Evolutionary conservation across 495 filamentous ascomycete species (phyloP), one percentile per base, ranked within the genome.

Genomic region (Penicillium roqueforti): DNA sequence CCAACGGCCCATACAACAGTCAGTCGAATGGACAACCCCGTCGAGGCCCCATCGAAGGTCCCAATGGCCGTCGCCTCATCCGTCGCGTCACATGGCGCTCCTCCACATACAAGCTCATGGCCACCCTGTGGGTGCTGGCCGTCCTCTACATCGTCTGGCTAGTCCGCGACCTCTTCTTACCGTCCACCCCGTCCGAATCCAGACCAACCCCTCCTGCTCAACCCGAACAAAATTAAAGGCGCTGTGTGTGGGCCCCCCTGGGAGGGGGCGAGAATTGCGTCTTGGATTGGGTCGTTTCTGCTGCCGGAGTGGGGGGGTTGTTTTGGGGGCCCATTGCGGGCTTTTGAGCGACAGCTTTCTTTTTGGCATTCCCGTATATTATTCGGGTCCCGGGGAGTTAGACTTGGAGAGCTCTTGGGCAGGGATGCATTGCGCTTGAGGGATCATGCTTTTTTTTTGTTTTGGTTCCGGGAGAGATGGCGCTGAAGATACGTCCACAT

Each of bases 41-140:
- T 16, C 70, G 74, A 36, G 73, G 73, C 18, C 74, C 73, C 45
- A 77, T 77, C 59, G 73, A 76, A 53, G 72, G 72, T 13, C 74
- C 74, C 39, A 65, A 70, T 63, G 74, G 74, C 57, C 70, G 73
- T 28, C 67, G 71, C 43, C 58, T 77, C 36, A 71, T 72, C 57
- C 72, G 74, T n/a, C 67, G 74, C 55, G 72, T 77, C 66, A 77
- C 74, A 59, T 77, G 74, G 74, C 73, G 74, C 43, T 77, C 74
- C 7, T 76, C 74, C 10, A 76, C 73, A 3, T 77, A 77, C 67
- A 77, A 76, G 53, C 59, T 77, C 32, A 73, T 77, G 67, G 73
- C 74, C 5, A 75, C 70, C 31, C 65, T 77, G 10, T 77, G 73
- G 71, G 70, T 77, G 29, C 45, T 77, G 26, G 72, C 72, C 6